Evolutionary conservation across 257 asterid species (phyloP), one percentile per base, ranked within the genome.

Genomic region (Solanum chilense): DNA sequence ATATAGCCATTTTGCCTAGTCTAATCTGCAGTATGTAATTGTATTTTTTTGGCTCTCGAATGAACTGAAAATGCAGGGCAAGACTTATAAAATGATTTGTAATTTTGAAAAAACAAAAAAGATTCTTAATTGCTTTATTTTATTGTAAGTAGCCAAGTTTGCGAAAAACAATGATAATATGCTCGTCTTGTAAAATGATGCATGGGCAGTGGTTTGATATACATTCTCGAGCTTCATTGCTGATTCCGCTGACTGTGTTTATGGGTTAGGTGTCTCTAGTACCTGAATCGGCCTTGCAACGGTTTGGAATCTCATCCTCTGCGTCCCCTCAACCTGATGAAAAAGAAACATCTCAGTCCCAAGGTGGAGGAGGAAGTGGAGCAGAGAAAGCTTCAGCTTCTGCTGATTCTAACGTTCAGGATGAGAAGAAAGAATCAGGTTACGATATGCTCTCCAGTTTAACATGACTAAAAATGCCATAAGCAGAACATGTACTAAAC

Each of bases 221-320:
- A 29, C 29, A 81, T 49, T 81, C 4, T 49, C 1, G 85, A 49
- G 69, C 31, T 42, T 68, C 15, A 39, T 12, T 85, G 73, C 31
- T 44, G 44, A 49, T 71, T 49, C 29, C 23, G 27, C 81, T 27
- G 25, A 71, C 47, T 71, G 21, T 80, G 27, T 27, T 80, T 80
- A 27, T 37, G 73, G 88, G 87, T 44, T 88, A 90, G 82, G 90
- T 91, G 69, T 86, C 93, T 35, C 87, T 88, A 84, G 84, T 87
- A 69, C 91, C 88, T 76, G 89, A 87, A 42, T 90, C 93, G 9
- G 13, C 85, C 56, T 88, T 91, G 60, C 95, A 92, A 68, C 58
- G 92, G 86, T 92, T 90, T 88, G 91, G 94, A 76, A 87, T 94
- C 89, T 95, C 97, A 3, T 92, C 98, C 35, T 92, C 96, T 86